Evolutionary conservation across 2,329 filamentous ascomycete species (phyloP).

Genomic region (Claviceps quebecensis): DNA sequence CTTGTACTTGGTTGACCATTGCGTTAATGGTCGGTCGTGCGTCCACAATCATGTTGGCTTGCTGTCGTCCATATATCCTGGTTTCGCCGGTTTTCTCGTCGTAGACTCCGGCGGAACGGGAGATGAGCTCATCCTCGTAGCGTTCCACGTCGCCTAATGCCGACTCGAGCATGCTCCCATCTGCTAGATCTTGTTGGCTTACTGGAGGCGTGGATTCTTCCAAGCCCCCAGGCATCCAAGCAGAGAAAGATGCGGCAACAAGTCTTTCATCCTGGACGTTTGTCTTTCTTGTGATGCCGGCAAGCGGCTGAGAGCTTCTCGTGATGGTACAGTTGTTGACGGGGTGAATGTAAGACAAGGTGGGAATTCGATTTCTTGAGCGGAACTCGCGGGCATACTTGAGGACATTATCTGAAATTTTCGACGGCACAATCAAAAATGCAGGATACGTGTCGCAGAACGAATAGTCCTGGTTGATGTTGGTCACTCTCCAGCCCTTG

Average conservation of each 20-base stretch:
- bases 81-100: conserved; percentile 48
- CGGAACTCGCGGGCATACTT: conserved; percentile 87
- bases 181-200: conserved; percentile 37
- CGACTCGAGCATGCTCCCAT: conserved; percentile 22
- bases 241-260: conserved; percentile 74
- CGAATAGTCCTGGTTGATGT: conserved; percentile 76
- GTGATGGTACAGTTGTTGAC: conserved; percentile 96
- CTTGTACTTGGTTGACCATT: conserved; percentile 83
- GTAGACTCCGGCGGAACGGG: conserved; percentile 23
- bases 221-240: conserved; percentile 19
- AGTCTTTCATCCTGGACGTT: conserved; percentile 94
- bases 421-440: conserved; percentile 68
- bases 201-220: conserved; percentile 21
- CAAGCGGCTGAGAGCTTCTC: conserved; percentile 79
- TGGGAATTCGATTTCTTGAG: conserved; percentile 77
- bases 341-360: conserved; percentile 85
- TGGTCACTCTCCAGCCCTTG: conserved; percentile 76
- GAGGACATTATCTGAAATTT: conserved; percentile 91
- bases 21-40: conserved; percentile 90
- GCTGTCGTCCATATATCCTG: conserved; percentile 77
- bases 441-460: conserved; percentile 91
- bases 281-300: conserved; percentile 73
- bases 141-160: conserved; percentile 50
- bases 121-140: conserved; percentile 54
- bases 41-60: conserved; percentile 90